Evolutionary conservation across 345 rosid genomes (phyloP), one percentile per base, ranked within the genome.

Genomic region (Populus simonii): DNA sequence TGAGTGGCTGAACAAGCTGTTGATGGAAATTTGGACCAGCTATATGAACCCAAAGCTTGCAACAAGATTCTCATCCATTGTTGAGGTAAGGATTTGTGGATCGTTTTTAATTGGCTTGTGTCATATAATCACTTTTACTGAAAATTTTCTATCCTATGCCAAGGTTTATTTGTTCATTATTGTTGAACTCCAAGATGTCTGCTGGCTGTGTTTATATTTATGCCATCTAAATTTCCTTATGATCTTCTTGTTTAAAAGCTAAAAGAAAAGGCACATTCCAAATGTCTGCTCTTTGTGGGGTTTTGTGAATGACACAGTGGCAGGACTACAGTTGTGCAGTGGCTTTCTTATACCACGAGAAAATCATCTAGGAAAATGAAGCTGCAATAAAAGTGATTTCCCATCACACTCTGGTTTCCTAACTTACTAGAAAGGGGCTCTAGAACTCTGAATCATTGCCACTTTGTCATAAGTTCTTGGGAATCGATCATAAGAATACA

Each of bases 1-100:
- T 65, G 96, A 93, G 85, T 96, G 99, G 99, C 82, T 93, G 75
- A 96, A 96, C 86, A 96, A 92, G 84, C 85, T 96, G 68, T 81
- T 93, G 69, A 79, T 87, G 80, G 99, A 93, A 86, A 77, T 96
- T 76, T 96, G 99, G 99, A 85, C 84, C 31, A 82, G 83, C 87
- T 85, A n/a, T 78, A 47, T 96, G 75, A 89, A 83, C 83, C 92
- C 90, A 80, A 92, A 89, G 83, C 83, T 96, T 71, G 88, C 98
- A 31, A 72, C 70, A 70, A 90, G 90, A 78, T 93, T 96, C 80
- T 85, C 94, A 53, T 82, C 90, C 66, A 86, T 90, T 79, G 96
- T 93, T 49, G 97, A 92, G 97, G 99, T 96, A 68, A 74, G 89
- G 85, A 74, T 76, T 43, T 31, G 72, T 68, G 27, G 27, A 62